Evolutionary conservation across 352 stramenopile genomes (phyloP).

Genomic region (Hyphochytrium catenoides): DNA sequence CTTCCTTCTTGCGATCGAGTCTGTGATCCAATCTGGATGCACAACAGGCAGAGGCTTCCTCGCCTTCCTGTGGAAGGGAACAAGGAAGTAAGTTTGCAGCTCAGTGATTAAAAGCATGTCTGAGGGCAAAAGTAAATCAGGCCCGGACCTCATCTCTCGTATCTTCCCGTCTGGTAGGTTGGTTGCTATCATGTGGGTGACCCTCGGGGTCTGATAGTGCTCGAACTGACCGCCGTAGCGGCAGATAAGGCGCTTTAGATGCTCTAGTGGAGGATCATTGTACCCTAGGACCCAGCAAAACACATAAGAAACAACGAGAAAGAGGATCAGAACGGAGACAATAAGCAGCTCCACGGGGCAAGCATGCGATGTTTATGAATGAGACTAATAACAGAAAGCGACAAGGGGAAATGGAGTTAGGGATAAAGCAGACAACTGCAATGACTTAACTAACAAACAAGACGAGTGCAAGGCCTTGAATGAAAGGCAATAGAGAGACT

Average conservation of each 20-base stretch:
- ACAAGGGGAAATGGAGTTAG: too few relatives aligned
- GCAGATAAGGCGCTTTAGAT: conserved; percentile 47
- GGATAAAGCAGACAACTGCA: too few relatives aligned
- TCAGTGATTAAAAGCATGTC: neutral
- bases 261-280: conserved; percentile 48
- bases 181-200: conserved; percentile 66
- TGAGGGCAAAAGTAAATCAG: too few relatives aligned
- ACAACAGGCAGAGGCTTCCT: conserved; percentile 39
- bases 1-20: conserved; percentile 41
- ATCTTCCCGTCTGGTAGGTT: conserved; percentile 55
- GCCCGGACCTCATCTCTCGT: conserved; percentile 45
- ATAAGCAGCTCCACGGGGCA: too few relatives aligned
- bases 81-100: neutral
- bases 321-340: too few relatives aligned
- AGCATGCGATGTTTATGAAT: too few relatives aligned
- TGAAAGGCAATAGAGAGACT: too few relatives aligned
- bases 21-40: conserved; percentile 69
- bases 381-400: too few relatives aligned
- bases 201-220: conserved; percentile 50
- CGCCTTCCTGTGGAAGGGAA: conserved; percentile 18
- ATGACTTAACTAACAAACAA: too few relatives aligned
- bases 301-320: too few relatives aligned
- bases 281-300: too few relatives aligned
- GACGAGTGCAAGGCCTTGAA: too few relatives aligned
- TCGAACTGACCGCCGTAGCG: conserved; percentile 55